Base-by-base conservation (phyloP, 257 asterid genomes). In the Solanum phureja region DNA sequence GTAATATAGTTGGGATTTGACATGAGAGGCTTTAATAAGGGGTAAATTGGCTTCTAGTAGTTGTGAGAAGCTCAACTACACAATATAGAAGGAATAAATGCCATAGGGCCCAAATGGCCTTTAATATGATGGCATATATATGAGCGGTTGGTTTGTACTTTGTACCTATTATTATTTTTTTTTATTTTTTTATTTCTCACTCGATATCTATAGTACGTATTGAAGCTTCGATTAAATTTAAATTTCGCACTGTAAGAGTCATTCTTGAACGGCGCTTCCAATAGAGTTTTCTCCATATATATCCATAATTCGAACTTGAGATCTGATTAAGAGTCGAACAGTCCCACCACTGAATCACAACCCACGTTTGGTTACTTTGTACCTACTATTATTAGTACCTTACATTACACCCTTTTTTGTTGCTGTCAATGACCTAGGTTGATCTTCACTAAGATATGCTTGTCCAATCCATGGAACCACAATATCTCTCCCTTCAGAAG, bases 41-140 rank as follows among this genome's bases (percentile, higher is more conserved):
- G 69, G 85, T 82, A 82, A 49, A 16, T 74, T 82, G 44, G 69
- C 85, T 49, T 82, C 69, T 82, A 82, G 44, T 49, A 82, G 31
- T 82, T 29, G 44, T 31, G 85, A 82, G 69, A 82, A 18, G 68
- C 85, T 82, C 85, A 82, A 82, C 85, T 82, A 82, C 85, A 82
- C 85, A 82, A 49, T 33, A 44, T 35, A 49, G 44, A 29, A 29
- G 44, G 44, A 82, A 82, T 49, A 82, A 82, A 82, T 82, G 85
- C 42, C 40, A 46, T 44, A 3, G 68, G 66, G 85, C 6, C 29
- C 68, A 33, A 29, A 82, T 6, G 34, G 69, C 24, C 69, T 82
- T 49, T 82, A 49, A 18, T 82, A 10, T 49, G 42, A 46, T 49
- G 31, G 69, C 85, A 82, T 82, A 82, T 81, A 9, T 62, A 62